A percentile compares a stretch with the other conserved stretches of the same genome.
phyloP scores from a whole-genome alignment of 2,329 filamentous ascomycete genomes.

The Hysterium pulicare region DNA sequence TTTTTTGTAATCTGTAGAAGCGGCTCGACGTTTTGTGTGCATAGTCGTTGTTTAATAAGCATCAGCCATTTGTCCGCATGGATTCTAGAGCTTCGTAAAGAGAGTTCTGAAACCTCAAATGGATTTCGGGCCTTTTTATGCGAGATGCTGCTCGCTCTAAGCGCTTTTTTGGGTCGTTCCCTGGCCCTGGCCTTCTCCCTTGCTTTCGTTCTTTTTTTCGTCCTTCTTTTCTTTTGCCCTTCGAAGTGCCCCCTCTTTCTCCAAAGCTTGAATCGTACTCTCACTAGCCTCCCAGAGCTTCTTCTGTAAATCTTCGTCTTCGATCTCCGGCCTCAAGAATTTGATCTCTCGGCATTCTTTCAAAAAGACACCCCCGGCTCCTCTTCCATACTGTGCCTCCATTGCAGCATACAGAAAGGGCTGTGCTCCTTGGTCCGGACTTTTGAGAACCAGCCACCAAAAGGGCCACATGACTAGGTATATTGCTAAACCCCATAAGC shows the following conservation, averaged over 20 bases:
- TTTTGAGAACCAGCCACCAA: constrained; percentile 87
- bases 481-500: constrained; percentile 70
- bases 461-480: constrained; percentile 77
- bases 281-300: constrained; percentile 88
- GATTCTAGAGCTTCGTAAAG: too few relatives aligned
- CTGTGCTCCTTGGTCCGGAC: constrained; percentile 77
- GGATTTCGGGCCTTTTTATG: too few relatives aligned
- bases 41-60: too few relatives aligned
- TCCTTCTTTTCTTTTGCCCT: constrained; percentile 58
- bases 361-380: constrained; percentile 67
- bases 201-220: constrained; percentile 30
- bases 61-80: too few relatives aligned
- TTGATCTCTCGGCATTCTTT: constrained; percentile 85
- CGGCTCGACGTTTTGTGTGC: too few relatives aligned
- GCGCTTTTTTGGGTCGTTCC: too few relatives aligned
- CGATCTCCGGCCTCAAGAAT: constrained; percentile 68
- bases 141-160: too few relatives aligned
- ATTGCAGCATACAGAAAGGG: constrained; percentile 82
- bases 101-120: too few relatives aligned
- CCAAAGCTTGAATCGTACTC: constrained; percentile 72
- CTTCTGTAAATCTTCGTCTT: constrained; percentile 76
- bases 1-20: too few relatives aligned
- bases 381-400: constrained; percentile 68
- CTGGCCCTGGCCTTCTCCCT: constrained; percentile 12
- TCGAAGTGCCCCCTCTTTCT: constrained; percentile 71